phyloP scores from a whole-genome alignment of 805 yeast species.

The Cyberlindnera lachancei region DNA sequence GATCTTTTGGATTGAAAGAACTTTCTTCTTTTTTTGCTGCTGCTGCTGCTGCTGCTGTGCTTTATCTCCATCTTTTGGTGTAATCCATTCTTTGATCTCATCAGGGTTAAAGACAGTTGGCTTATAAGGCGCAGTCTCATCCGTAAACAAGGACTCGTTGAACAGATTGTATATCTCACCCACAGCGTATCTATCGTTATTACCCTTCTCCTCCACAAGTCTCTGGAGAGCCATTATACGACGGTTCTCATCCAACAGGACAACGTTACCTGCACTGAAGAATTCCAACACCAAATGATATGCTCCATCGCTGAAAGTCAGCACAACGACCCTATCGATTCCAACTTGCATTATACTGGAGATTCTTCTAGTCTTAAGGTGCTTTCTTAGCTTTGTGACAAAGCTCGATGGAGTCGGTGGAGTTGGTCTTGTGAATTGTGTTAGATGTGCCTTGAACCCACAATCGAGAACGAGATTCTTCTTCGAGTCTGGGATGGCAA shows the following conservation, averaged over 20 bases:
- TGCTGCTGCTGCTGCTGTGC: too few species aligned
- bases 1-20: slow-evolving; percentile 60
- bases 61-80: slow-evolving; percentile 5
- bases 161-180: slow-evolving; percentile 65
- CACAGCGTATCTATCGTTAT: slow-evolving; percentile 59
- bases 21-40: slow-evolving; percentile 33
- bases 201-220: slow-evolving; percentile 66
- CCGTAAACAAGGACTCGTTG: slow-evolving; percentile 40
- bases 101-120: slow-evolving; percentile 3
- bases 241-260: slow-evolving; percentile 61
- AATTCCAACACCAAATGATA: slow-evolving; percentile 79
- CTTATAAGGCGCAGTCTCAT: not conserved
- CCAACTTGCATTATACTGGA: slow-evolving; percentile 67
- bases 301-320: slow-evolving; percentile 78
- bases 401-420: slow-evolving; percentile 81
- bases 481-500: slow-evolving; percentile 78
- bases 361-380: slow-evolving; percentile 71
- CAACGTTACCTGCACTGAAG: slow-evolving; percentile 89
- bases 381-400: slow-evolving; percentile 80
- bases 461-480: slow-evolving; percentile 71
- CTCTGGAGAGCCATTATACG: slow-evolving; percentile 72
- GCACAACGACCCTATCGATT: slow-evolving; percentile 74
- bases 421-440: slow-evolving; percentile 75
- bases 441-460: slow-evolving; percentile 73
- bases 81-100: slow-evolving; percentile 24